Percentiles rank a stretch among this genome's conserved stretches.
These are phyloP conservation scores for Pigoraptor vietnamica DNA, from an alignment of 78 protist species.

Conservation along the genomic window DNA sequence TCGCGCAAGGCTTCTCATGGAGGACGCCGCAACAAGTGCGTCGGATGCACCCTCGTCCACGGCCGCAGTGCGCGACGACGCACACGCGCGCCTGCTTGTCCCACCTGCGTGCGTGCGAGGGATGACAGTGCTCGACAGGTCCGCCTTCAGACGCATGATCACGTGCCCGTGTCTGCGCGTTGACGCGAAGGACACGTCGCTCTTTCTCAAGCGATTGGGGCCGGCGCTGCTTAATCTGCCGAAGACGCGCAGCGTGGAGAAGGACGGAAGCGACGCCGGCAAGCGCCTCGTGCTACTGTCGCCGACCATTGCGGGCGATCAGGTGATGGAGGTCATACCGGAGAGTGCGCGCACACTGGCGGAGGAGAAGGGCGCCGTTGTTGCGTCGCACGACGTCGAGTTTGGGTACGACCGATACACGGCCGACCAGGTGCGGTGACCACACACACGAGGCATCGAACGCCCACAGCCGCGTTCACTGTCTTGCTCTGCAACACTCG, in stretches of 20 bases:
- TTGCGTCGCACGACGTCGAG: background rate
- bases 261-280: background rate
- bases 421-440: background rate
- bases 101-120: background rate
- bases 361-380: background rate
- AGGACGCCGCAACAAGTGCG: too few relatives aligned
- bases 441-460: too few relatives aligned
- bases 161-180: background rate
- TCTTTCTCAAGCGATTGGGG: background rate
- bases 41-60: too few relatives aligned
- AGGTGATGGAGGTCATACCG: background rate
- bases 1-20: too few relatives aligned
- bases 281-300: background rate
- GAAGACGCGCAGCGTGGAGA: background rate
- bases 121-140: background rate
- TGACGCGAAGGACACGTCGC: background rate
- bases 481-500: too few relatives aligned
- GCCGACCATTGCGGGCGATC: background rate
- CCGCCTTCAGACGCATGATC: background rate
- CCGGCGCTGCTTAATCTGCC: background rate
- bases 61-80: background rate
- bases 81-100: background rate
- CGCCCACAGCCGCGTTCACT: too few relatives aligned
- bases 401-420: background rate
- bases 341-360: background rate